Evolutionary conservation across 305 asterid species (phyloP).

Genomic region (Solanum hybrid): DNA sequence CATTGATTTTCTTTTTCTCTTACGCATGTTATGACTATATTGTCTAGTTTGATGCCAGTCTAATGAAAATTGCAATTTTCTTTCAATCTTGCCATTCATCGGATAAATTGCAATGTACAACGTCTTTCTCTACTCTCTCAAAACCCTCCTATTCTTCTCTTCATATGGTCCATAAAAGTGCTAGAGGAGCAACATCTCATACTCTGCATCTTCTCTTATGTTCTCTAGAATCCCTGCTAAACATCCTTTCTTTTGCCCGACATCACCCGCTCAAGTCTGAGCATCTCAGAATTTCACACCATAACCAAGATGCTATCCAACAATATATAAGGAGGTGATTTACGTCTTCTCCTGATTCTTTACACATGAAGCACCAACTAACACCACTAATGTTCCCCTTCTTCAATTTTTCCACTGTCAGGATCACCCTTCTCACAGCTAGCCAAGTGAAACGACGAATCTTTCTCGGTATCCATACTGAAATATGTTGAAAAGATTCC

Average conservation of each 20-base stretch:
- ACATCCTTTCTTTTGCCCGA: neutral
- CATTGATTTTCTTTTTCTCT: neutral
- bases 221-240: neutral
- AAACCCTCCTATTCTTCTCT: neutral
- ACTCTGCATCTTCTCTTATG: neutral
- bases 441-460: neutral
- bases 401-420: neutral
- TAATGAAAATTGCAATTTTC: neutral
- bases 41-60: neutral
- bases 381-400: neutral
- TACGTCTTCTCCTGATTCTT: neutral
- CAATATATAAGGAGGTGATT: neutral
- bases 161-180: neutral
- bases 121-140: neutral
- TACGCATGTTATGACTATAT: neutral
- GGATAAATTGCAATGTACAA: neutral
- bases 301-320: neutral
- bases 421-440: neutral
- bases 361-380: neutral
- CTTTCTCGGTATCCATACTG: neutral
- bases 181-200: neutral
- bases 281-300: neutral
- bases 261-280: neutral
- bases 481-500: neutral
- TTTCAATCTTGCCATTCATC: neutral